Percentiles rank a stretch among this genome's conserved stretches.
phyloP scores from a whole-genome alignment of 495 filamentous ascomycete genomes.

The Chaetomium fimeti region DNA sequence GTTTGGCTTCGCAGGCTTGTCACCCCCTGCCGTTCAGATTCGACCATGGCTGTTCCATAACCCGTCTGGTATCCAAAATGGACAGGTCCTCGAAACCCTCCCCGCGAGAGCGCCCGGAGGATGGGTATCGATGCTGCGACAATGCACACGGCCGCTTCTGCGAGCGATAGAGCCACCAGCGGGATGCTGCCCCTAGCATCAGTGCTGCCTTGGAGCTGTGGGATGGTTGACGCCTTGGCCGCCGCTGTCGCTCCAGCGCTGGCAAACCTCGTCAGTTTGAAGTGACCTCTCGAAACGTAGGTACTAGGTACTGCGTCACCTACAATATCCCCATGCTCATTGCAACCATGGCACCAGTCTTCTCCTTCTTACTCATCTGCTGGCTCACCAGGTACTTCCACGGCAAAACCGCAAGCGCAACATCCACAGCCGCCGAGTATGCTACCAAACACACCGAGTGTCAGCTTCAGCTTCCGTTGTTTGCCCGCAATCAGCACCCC shows the following conservation, averaged over 20 bases:
- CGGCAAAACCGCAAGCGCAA: constrained; percentile 36
- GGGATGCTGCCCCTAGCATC: constrained; percentile 27
- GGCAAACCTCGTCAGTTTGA: not conserved
- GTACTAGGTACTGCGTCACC: constrained; percentile 17
- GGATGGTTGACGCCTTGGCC: constrained; percentile 31
- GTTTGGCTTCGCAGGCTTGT: not conserved
- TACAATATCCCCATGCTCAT: constrained; percentile 46
- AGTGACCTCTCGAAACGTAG: not conserved
- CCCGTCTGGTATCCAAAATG: constrained; percentile 26
- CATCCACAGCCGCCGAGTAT: constrained; percentile 41
- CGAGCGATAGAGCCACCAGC: constrained; percentile 30
- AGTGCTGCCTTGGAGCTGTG: constrained; percentile 3
- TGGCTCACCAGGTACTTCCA: constrained; percentile 39
- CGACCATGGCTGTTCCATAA: constrained; percentile 21
- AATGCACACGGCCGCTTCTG: constrained; percentile 39
- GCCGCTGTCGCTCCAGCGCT: constrained; percentile 37
- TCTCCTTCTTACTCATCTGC: constrained; percentile 40
- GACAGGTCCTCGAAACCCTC: not conserved
- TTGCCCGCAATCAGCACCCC: not conserved
- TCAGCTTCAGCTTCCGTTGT: constrained; percentile 8
- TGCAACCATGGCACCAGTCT: constrained; percentile 39
- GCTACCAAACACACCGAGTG: constrained; percentile 16
- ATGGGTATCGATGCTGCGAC: constrained; percentile 42
- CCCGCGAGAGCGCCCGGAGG: constrained; percentile 35
- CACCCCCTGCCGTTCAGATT: constrained; percentile 8